phyloP scores from a whole-genome alignment of 345 rosid genomes.

The Stellera chamaejasme region DNA sequence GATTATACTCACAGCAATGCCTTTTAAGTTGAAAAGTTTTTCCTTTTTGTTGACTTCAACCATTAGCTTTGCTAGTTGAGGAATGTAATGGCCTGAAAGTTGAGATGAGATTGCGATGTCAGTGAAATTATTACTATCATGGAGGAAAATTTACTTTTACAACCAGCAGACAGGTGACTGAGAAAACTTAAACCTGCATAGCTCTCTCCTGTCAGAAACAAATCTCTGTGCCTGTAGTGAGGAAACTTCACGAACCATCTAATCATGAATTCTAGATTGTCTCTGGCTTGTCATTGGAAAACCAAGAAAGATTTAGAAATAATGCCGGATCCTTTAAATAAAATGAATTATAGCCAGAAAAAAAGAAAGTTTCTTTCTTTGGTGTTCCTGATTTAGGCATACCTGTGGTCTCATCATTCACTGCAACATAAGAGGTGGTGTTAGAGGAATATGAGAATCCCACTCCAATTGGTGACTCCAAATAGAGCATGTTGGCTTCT shows the following conservation, averaged over 20 bases:
- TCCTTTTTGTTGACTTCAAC: conserved; percentile 44
- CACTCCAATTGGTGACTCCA: conserved; percentile 71
- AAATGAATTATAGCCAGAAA: not conserved
- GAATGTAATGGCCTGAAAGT: conserved; percentile 51
- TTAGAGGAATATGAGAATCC: conserved; percentile 62
- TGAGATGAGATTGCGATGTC: not conserved
- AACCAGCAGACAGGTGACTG: not conserved
- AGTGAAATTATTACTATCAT: no score
- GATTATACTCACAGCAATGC: conserved; percentile 48
- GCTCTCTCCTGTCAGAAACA: conserved; percentile 65
- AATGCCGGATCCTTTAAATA: not conserved
- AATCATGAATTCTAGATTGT: conserved; percentile 57
- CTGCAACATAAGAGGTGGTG: conserved; percentile 36
- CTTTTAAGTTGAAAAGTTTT: conserved; percentile 56
- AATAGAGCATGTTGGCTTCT: conserved; percentile 67
- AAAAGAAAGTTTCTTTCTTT: not conserved
- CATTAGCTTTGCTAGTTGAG: conserved; percentile 67
- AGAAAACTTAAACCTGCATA: conserved; percentile 43
- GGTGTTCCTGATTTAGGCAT: not conserved
- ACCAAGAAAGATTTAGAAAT: conserved; percentile 18
- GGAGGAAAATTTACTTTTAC: not conserved
- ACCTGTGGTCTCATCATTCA: conserved; percentile 55
- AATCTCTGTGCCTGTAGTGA: conserved; percentile 51
- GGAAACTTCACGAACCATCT: conserved; percentile 57
- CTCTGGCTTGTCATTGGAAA: conserved; percentile 40